These are phyloP conservation scores for Aspergillus oerlinghausenensis DNA, from an alignment of 2,329 filamentous ascomycete genomes.

Conservation along the genomic window DNA sequence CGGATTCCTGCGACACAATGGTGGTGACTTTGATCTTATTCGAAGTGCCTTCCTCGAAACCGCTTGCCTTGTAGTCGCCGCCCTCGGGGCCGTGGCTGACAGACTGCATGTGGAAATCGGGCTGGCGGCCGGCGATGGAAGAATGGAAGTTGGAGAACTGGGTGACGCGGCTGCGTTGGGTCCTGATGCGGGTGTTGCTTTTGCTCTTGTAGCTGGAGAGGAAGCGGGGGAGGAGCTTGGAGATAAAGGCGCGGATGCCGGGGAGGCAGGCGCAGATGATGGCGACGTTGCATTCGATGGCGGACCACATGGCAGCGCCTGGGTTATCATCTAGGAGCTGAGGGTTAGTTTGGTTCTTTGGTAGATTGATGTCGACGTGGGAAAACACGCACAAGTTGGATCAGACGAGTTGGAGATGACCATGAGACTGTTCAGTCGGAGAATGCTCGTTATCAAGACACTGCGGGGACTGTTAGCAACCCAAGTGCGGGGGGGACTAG, in stretches of 20 bases:
- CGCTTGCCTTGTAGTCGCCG: neutral
- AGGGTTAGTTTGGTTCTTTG: neutral
- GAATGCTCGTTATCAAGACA: constrained; percentile 38
- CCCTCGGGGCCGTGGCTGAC: neutral
- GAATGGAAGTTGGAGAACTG: constrained; percentile 18
- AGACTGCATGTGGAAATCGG: constrained; percentile 14
- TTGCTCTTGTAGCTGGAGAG: constrained; percentile 20
- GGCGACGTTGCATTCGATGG: constrained; percentile 39
- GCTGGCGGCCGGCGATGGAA: constrained; percentile 16
- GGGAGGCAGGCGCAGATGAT: constrained; percentile 41
- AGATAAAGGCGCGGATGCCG: constrained; percentile 24
- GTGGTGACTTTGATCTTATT: constrained; percentile 28
- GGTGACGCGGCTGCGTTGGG: constrained; percentile 11
- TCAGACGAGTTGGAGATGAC: constrained; percentile 25
- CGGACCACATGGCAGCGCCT: constrained; percentile 41
- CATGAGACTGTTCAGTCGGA: constrained; percentile 27
- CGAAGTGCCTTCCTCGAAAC: neutral
- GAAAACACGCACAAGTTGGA: constrained; percentile 23
- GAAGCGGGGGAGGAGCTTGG: constrained; percentile 22
- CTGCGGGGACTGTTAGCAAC: constrained; percentile 23
- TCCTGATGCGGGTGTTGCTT: constrained; percentile 13
- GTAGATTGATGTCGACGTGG: neutral
- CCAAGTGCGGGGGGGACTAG: neutral
- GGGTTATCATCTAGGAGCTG: constrained; percentile 24
- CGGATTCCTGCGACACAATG: constrained; percentile 20